Conservation (phyloP, 257 asterid species). For the Solanum medicagineum region DNA sequence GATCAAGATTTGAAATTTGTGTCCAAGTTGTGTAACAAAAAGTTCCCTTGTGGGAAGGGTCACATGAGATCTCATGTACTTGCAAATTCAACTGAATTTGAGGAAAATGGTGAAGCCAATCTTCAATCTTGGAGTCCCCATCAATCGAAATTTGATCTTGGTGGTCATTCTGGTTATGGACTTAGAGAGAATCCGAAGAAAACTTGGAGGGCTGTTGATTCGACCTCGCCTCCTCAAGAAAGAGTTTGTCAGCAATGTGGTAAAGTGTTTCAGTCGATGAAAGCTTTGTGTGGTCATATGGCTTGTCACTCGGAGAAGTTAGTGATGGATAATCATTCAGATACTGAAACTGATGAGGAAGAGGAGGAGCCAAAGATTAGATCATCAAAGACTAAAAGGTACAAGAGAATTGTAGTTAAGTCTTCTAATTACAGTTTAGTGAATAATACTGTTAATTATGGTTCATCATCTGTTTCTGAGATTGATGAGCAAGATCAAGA, state of each 20-base stretch:
- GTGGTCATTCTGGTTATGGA: conserved; percentile 42
- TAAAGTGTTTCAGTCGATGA: conserved; percentile 76
- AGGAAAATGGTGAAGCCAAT: conserved; percentile 23
- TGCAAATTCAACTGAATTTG: conserved; percentile 49
- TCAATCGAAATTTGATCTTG: conserved; percentile 22
- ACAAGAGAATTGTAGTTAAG: conserved; percentile 32
- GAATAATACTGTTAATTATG: conserved; percentile 5
- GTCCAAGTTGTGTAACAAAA: conserved; percentile 59
- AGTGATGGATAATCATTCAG: conserved; percentile 35
- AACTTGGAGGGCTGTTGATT: conserved; percentile 66
- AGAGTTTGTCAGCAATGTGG: conserved; percentile 88
- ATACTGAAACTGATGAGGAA: conserved; percentile 29
- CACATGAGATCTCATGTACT: conserved; percentile 78
- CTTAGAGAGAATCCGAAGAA: conserved; percentile 86
- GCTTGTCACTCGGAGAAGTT: conserved; percentile 76
- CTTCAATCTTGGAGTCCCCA: conserved; percentile 2
- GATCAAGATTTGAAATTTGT: conserved; percentile 44
- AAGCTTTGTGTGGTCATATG: conserved; percentile 97
- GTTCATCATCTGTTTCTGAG: conserved; percentile 68
- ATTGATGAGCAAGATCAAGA: conserved; percentile 68
- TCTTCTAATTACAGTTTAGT: conserved; percentile 23
- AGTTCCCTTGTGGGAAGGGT: conserved; percentile 72
- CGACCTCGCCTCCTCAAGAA: conserved; percentile 28
- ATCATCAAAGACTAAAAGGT: conserved; percentile 33
- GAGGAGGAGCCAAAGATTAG: conserved; percentile 21